phyloP scores from a whole-genome alignment of 176 grass and related monocot species.

The Aechmea fasciata region DNA sequence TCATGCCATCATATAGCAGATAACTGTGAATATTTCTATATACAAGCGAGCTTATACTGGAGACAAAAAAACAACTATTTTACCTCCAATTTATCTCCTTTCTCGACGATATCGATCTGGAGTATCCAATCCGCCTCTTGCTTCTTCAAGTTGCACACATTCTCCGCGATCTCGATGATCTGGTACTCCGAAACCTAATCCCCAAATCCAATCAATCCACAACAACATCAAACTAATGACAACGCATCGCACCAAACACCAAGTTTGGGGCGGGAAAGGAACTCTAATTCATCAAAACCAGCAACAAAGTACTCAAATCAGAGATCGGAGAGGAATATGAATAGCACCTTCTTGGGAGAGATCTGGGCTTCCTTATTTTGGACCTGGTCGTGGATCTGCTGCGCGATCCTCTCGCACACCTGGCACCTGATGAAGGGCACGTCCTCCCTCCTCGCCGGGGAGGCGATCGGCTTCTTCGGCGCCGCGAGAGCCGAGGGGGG shows the following conservation, averaged over 20 bases:
- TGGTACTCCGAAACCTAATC: slow-evolving; percentile 83
- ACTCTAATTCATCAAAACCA: not conserved
- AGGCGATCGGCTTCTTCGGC: slow-evolving; percentile 45
- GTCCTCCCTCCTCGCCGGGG: slow-evolving; percentile 77
- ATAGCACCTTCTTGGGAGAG: slow-evolving; percentile 62
- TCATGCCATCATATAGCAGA: no score
- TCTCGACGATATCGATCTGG: slow-evolving; percentile 85
- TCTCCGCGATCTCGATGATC: slow-evolving; percentile 96
- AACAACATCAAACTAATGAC: slow-evolving; percentile 3
- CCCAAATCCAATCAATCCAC: not conserved
- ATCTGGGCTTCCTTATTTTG: slow-evolving; percentile 44
- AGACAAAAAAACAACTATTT: not conserved
- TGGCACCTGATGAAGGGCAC: slow-evolving; percentile 89
- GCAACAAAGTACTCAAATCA: not conserved
- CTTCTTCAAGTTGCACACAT: slow-evolving; percentile 98
- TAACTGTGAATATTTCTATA: no score
- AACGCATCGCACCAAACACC: not conserved
- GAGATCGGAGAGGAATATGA: not conserved
- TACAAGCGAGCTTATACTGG: not conserved
- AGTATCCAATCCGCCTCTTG: slow-evolving; percentile 94
- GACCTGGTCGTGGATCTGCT: slow-evolving; percentile 70
- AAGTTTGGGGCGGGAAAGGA: not conserved
- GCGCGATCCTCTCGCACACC: slow-evolving; percentile 86
- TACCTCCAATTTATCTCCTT: slow-evolving; percentile 80
- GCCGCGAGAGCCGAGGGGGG: slow-evolving; percentile 15